Conservation (phyloP, 2,329 filamentous ascomycete species). For the Paraphaeosphaeria sporulosa region DNA sequence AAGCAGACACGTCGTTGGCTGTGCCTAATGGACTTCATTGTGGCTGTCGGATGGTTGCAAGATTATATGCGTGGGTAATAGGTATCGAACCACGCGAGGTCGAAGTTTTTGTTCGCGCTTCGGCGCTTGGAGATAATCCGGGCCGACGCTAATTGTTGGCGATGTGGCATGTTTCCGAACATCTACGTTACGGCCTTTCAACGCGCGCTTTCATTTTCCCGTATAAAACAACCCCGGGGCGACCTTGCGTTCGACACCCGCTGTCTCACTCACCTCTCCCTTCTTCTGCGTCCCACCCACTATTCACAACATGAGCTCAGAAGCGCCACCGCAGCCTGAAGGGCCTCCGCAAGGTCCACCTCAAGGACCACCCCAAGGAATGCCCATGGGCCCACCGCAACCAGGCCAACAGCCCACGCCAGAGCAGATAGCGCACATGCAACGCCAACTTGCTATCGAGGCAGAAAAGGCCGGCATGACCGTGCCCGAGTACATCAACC, state of each 20-base stretch:
- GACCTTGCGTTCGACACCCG: neutral
- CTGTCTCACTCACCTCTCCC: neutral
- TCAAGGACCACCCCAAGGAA: conserved; percentile 29
- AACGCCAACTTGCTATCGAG: conserved; percentile 81
- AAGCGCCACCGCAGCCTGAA: conserved; percentile 22
- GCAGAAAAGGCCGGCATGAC: conserved; percentile 85
- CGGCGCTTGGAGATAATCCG: neutral
- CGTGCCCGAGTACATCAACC: conserved; percentile 79
- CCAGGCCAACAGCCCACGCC: conserved; percentile 69
- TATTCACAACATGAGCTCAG: conserved; percentile 13
- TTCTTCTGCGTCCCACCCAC: neutral
- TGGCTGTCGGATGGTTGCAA: neutral
- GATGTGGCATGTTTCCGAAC: conserved; percentile 26
- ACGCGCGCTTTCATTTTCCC: neutral
- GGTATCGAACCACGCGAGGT: neutral
- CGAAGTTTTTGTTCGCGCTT: neutral
- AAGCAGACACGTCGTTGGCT: neutral
- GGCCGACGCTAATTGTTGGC: conserved; percentile 11
- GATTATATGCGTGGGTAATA: neutral
- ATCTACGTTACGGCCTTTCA: conserved; percentile 20
- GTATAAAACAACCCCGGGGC: neutral
- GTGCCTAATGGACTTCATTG: neutral
- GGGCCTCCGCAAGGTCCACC: conserved; percentile 33
- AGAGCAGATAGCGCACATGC: conserved; percentile 85
- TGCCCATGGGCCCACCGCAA: conserved; percentile 35